Conservation (phyloP, 805 yeast species). For the Barnettozyma botsteinii region DNA sequence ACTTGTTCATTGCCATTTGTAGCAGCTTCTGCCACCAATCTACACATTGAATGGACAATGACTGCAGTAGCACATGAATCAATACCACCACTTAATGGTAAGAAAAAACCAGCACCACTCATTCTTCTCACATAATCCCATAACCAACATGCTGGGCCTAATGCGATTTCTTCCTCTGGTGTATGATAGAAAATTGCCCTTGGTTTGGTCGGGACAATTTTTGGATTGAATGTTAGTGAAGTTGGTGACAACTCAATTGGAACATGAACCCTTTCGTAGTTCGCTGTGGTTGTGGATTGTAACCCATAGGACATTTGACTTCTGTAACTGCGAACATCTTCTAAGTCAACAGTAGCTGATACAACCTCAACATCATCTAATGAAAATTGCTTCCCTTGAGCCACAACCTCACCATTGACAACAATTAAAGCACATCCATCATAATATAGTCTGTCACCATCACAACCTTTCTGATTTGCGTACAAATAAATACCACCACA, state of each 20-base stretch:
- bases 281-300: conserved; percentile 25
- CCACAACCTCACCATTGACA: conserved; percentile 85
- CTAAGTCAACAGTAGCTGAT: conserved; percentile 90
- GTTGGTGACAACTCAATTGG: conserved; percentile 63
- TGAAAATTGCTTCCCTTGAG: conserved; percentile 90
- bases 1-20: conserved; percentile 69
- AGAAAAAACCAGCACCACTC: conserved; percentile 82
- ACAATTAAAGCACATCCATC: conserved; percentile 97
- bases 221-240: conserved; percentile 53
- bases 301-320: conserved; percentile 53
- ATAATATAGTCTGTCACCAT: conserved; percentile 93
- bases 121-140: conserved; percentile 97
- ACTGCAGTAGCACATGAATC: conserved; percentile 97
- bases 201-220: conserved; percentile 50
- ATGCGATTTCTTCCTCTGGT: conserved; percentile 95
- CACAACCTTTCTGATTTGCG: conserved; percentile 96
- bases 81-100: conserved; percentile 95
- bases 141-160: conserved; percentile 99
- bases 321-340: conserved; percentile 83
- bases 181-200: conserved; percentile 54
- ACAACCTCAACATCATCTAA: conserved; percentile 90
- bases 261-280: conserved; percentile 49
- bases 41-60: conserved; percentile 91
- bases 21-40: conserved; percentile 70
- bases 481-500: conserved; percentile 96